Percentiles rank a stretch among this genome's conserved stretches.
Conservation (phyloP, 768 basidiomycete species). For the Boletellus ananas region DNA sequence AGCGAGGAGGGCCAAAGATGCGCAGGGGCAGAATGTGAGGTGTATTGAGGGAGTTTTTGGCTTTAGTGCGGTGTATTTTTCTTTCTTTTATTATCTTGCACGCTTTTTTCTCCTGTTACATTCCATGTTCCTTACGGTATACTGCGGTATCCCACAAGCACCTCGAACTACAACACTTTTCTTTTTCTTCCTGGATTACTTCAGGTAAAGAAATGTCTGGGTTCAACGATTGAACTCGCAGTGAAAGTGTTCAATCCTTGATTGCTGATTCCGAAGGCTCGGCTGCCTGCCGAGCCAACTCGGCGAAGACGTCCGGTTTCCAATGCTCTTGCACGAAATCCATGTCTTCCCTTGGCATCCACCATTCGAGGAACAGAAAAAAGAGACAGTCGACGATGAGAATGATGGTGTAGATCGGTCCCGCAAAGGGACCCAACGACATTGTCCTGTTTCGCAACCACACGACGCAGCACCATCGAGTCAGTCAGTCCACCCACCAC, state of each 20-base stretch:
- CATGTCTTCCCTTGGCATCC: slow-evolving; percentile 71
- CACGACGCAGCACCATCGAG: background rate
- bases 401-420: slow-evolving; percentile 85
- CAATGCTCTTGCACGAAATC: slow-evolving; percentile 71
- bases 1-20: slow-evolving; percentile 16
- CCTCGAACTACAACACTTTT: slow-evolving; percentile 5
- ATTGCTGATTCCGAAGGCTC: background rate
- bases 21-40: slow-evolving; percentile 22
- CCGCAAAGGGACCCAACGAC: slow-evolving; percentile 73
- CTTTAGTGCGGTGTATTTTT: background rate
- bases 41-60: background rate
- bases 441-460: slow-evolving; percentile 53
- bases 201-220: background rate
- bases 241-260: background rate
- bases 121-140: slow-evolving; percentile 1
- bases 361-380: slow-evolving; percentile 80
- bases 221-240: background rate
- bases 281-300: slow-evolving; percentile 11
- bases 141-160: slow-evolving; percentile 2
- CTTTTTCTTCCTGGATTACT: slow-evolving; percentile 16
- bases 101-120: background rate
- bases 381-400: slow-evolving; percentile 87
- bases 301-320: slow-evolving; percentile 36
- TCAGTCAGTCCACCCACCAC: no score
- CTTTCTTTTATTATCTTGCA: background rate